These are phyloP conservation scores for Lotus japonicus DNA, from an alignment of 306 rosid genomes.

Conservation along the genomic window DNA sequence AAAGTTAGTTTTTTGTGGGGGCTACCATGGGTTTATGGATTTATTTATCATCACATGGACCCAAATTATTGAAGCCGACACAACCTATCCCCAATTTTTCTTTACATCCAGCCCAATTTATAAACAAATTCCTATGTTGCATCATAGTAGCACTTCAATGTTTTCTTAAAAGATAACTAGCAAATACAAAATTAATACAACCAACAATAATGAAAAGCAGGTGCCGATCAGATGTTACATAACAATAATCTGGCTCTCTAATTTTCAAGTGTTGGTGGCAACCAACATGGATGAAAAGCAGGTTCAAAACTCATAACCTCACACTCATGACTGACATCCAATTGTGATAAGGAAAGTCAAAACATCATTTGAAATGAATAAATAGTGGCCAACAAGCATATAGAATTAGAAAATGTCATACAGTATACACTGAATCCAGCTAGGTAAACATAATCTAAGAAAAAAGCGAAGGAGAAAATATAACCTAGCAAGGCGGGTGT, in stretches of 20 bases:
- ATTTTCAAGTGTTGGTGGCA: background rate
- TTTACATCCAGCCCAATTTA: background rate
- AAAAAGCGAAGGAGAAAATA: conserved; percentile 3
- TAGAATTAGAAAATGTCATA: background rate
- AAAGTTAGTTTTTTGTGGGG: no score
- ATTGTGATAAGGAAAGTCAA: background rate
- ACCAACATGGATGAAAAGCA: background rate
- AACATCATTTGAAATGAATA: background rate
- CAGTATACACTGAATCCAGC: background rate
- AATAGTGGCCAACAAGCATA: background rate
- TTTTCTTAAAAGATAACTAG: no score
- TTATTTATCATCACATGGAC: no score
- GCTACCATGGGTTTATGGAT: no score
- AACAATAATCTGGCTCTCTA: background rate
- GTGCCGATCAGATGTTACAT: no score
- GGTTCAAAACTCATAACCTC: background rate
- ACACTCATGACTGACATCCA: background rate
- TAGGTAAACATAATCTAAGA: background rate
- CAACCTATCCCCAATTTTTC: background rate
- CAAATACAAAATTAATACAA: no score
- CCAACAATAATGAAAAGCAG: no score
- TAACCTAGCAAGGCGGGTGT: conserved; percentile 95
- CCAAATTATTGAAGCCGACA: no score
- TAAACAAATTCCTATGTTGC: background rate
- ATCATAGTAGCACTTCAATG: background rate